Base-by-base conservation (phyloP, 768 basidiomycete genomes). In the Kwoniella newhampshirensis region DNA sequence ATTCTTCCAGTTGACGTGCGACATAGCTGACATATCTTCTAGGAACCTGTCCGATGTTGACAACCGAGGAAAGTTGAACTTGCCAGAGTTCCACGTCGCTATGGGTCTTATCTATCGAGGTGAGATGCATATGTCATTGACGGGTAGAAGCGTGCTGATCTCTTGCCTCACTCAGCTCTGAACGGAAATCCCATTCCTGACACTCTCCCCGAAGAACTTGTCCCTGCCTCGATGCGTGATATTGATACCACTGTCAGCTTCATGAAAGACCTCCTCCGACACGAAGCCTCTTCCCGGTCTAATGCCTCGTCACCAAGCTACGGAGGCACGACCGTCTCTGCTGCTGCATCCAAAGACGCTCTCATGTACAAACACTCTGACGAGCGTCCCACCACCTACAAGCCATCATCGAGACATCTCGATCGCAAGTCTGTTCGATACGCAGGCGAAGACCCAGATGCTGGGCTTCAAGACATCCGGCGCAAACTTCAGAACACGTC, bases 71-170 rank as follows among this genome's bases (percentile, higher is more conserved):
- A 96, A 92, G 76, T 83, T 98, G 45, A 97, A 96, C 66, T 80
- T 94, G 25, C 87, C 89, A 13, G 96, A 98, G 74, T 99, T 99
- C 75, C 91, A 98, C 73, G 89, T 97, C 57, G 96, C 96, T 0
- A 99, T 99, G 94, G 91, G 89, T 50, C 80, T 98, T 52, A 98
- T 99, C 70, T 97, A 92, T 78, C 86, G 96, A 71, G 83, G 94
- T 97, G 79, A 66, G 89, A n/a, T 47, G 43, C 25, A 20, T 28
- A 15, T 8, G n/a, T 25, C 30, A 36, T n/a, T n/a, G n/a, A n/a
- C n/a, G n/a, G n/a, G n/a, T n/a, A 1, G 5, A 17, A 13, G 8
- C 28, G 6, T 26, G 36, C 26, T 43, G 18, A 1, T 30, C n/a
- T 13, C 2, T 12, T 27, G 15, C 4, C 39, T 28, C 23, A 20